A percentile compares a stretch with the other conserved stretches of the same genome.
Evolutionary conservation across 352 stramenopile species (phyloP).

Genomic region (Globisporangium emineosum): DNA sequence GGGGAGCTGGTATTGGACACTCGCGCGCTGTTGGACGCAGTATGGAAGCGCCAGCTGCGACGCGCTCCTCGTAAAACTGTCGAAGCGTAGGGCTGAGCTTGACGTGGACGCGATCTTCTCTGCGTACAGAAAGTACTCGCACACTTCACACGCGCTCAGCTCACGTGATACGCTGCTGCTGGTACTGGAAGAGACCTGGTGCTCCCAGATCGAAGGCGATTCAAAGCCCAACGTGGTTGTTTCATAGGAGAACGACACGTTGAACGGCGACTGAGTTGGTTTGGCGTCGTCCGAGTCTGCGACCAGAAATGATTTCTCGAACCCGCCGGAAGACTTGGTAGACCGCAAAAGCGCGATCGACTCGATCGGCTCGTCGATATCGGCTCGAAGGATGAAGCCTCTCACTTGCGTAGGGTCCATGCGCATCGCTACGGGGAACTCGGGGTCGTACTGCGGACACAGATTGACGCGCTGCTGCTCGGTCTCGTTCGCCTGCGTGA

Average conservation of each 20-base stretch:
- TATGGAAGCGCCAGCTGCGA: constrained; percentile 21
- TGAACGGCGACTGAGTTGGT: constrained; percentile 6
- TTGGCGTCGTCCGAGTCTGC: neutral
- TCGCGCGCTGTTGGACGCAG: constrained; percentile 17
- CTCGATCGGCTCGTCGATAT: constrained; percentile 14
- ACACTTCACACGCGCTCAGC: constrained; percentile 16
- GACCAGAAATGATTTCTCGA: constrained; percentile 18
- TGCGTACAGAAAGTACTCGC: constrained; percentile 30
- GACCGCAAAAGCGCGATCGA: constrained; percentile 27
- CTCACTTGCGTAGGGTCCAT: constrained; percentile 21
- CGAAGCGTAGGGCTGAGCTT: neutral
- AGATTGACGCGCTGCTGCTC: constrained; percentile 21
- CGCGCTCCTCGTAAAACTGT: neutral
- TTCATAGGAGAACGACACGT: constrained; percentile 20
- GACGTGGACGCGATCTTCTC: constrained; percentile 12
- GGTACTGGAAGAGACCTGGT: neutral
- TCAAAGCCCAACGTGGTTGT: constrained; percentile 21
- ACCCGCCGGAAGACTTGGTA: constrained; percentile 23
- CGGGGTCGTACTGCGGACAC: constrained; percentile 25
- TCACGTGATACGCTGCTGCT: neutral
- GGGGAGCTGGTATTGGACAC: constrained; percentile 24
- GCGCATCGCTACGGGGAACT: constrained; percentile 18
- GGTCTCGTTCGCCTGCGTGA: constrained; percentile 12
- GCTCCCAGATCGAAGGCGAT: constrained; percentile 18
- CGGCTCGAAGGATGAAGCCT: constrained; percentile 28